Conservation (phyloP, 192 early-diverging fungal genomes). For the Gonapodya sp. region DNA sequence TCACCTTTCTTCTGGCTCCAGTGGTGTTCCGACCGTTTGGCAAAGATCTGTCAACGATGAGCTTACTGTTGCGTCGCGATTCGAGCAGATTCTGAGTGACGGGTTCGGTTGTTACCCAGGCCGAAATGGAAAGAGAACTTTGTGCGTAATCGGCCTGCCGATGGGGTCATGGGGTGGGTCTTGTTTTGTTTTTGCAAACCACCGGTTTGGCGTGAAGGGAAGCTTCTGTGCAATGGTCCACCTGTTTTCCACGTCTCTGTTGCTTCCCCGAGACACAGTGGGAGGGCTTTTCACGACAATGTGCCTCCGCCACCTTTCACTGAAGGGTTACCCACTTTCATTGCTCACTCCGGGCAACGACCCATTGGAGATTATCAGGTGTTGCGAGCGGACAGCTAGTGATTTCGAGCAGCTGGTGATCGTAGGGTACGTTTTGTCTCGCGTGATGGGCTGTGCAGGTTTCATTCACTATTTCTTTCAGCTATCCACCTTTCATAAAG, state of each 20-base stretch:
- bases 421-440: background rate
- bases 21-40: constrained; percentile 3
- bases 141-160: background rate
- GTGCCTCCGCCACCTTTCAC: constrained; percentile 1
- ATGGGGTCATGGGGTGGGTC: background rate
- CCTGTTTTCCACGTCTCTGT: background rate
- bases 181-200: background rate
- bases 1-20: background rate
- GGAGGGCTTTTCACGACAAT: constrained; percentile 2
- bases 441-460: background rate
- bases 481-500: constrained; percentile 2
- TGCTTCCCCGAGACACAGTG: background rate
- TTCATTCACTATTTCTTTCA: background rate
- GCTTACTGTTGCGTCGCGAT: background rate
- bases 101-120: background rate
- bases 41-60: background rate
- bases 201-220: background rate
- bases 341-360: constrained; percentile 5
- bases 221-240: background rate
- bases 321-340: background rate
- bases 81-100: constrained; percentile 7
- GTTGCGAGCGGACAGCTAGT: background rate
- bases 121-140: background rate
- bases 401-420: background rate
- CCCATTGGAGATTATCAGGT: background rate